A percentile compares a stretch with the other conserved stretches of the same genome.
Evolutionary conservation across 2,329 filamentous ascomycete species (phyloP).

Genomic region (Magnaporthales sp.): DNA sequence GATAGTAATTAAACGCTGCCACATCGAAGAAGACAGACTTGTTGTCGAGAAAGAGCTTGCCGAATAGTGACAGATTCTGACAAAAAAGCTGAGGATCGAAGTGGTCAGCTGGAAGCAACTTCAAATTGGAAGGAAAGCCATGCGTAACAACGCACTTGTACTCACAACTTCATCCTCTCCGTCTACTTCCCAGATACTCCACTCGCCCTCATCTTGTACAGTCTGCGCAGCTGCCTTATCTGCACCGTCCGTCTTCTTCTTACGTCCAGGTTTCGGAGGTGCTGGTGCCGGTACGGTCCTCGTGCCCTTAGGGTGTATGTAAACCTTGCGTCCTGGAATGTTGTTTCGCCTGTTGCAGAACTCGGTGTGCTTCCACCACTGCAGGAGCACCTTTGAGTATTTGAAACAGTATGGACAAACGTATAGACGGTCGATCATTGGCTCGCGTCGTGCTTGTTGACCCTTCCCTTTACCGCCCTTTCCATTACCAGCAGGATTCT

Average conservation of each 20-base stretch:
- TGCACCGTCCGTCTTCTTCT: conserved; percentile 24
- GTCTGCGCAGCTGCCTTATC: conserved; percentile 31
- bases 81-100: conserved; percentile 60
- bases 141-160: conserved; percentile 11
- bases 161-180: conserved; percentile 71
- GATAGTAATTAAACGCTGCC: conserved; percentile 86
- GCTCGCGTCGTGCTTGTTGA: conserved; percentile 17
- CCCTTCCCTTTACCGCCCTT: conserved; percentile 20
- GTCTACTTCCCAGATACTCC: conserved; percentile 88
- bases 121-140: not conserved
- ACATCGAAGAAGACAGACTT: conserved; percentile 99
- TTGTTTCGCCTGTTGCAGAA: conserved; percentile 42
- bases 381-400: conserved; percentile 60
- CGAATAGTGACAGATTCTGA: conserved; percentile 91
- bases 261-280: conserved; percentile 22
- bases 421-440: conserved; percentile 61
- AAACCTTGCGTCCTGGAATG: conserved; percentile 65
- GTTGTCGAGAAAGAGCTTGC: conserved; percentile 94
- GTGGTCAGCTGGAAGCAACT: not conserved
- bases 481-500: conserved; percentile 6
- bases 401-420: conserved; percentile 94
- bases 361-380: conserved; percentile 49
- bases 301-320: conserved; percentile 47
- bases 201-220: conserved; percentile 57
- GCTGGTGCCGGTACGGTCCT: conserved; percentile 29